Percentiles rank a stretch among this genome's conserved stretches.
Evolutionary conservation across 2,329 filamentous ascomycete genomes (phyloP).

Genomic region (Pseudocercospora macadamiae): DNA sequence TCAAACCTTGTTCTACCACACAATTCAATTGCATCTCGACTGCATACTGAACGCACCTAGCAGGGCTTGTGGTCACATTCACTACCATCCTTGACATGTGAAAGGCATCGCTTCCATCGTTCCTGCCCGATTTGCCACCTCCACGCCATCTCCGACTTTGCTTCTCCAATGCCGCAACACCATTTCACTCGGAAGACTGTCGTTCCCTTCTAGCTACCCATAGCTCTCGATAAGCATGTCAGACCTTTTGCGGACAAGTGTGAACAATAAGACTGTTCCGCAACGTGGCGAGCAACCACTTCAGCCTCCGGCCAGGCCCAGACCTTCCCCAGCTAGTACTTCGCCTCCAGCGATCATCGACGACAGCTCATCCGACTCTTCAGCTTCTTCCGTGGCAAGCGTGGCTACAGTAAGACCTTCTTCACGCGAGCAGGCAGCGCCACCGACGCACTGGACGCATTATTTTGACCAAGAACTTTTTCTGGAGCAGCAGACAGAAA

Average conservation of each 20-base stretch:
- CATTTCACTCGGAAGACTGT: not conserved
- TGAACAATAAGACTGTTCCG: constrained; percentile 12
- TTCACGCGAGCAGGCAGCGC: constrained; percentile 48
- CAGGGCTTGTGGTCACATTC: constrained; percentile 1
- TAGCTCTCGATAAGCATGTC: constrained; percentile 31
- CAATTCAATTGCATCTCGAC: not conserved
- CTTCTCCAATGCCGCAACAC: constrained; percentile 2
- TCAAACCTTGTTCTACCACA: not conserved
- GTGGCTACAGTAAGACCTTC: constrained; percentile 52
- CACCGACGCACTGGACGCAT: constrained; percentile 79
- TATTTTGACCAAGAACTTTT: constrained; percentile 90
- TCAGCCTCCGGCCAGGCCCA: constrained; percentile 20
- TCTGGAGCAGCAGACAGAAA: constrained; percentile 55
- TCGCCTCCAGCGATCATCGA: constrained; percentile 20
- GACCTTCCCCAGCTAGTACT: constrained; percentile 24
- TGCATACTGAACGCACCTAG: not conserved
- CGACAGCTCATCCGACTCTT: constrained; percentile 61
- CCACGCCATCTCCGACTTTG: not conserved
- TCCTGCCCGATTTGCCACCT: not conserved
- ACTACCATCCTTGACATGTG: constrained; percentile 1
- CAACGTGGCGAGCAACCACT: constrained; percentile 2
- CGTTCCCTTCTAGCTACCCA: constrained; percentile 9
- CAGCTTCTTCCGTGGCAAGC: constrained; percentile 87
- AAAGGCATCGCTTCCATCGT: not conserved
- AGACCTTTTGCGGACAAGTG: constrained; percentile 32